Conservation (phyloP, 2,329 filamentous ascomycete genomes). For the Claviceps arundinis region DNA sequence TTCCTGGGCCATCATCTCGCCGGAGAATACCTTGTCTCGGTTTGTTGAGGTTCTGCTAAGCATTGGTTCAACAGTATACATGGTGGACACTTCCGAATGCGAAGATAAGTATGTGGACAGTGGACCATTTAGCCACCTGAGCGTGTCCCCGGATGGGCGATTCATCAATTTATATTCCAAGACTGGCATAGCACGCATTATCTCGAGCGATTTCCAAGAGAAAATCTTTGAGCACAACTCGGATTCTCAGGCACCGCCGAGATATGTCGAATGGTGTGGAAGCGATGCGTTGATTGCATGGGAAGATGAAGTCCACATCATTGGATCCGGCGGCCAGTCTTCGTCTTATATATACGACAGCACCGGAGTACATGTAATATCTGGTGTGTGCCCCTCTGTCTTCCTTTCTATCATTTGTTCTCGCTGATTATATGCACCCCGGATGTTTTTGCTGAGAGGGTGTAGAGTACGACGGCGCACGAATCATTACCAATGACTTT, state of each 20-base stretch:
- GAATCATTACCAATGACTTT: conserved; percentile 81
- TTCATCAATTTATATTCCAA: conserved; percentile 80
- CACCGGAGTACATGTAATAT: conserved; percentile 74
- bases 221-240: conserved; percentile 87
- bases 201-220: conserved; percentile 89
- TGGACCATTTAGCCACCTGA: conserved; percentile 82
- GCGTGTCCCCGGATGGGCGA: conserved; percentile 80
- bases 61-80: conserved; percentile 69
- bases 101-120: conserved; percentile 86
- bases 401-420: not conserved
- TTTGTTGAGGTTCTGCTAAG: conserved; percentile 88
- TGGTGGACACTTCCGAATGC: conserved; percentile 77
- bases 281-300: conserved; percentile 90
- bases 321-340: conserved; percentile 70
- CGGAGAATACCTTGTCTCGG: conserved; percentile 75
- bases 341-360: conserved; percentile 79
- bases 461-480: conserved; percentile 65
- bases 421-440: not conserved
- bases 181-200: conserved; percentile 78
- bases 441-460: not conserved
- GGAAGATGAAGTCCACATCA: conserved; percentile 94
- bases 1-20: conserved; percentile 82
- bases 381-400: conserved; percentile 41
- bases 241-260: conserved; percentile 68
- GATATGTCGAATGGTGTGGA: conserved; percentile 90